Evolutionary conservation across 106 monocot species (phyloP).

Genomic region (Platanthera zijinensis): DNA sequence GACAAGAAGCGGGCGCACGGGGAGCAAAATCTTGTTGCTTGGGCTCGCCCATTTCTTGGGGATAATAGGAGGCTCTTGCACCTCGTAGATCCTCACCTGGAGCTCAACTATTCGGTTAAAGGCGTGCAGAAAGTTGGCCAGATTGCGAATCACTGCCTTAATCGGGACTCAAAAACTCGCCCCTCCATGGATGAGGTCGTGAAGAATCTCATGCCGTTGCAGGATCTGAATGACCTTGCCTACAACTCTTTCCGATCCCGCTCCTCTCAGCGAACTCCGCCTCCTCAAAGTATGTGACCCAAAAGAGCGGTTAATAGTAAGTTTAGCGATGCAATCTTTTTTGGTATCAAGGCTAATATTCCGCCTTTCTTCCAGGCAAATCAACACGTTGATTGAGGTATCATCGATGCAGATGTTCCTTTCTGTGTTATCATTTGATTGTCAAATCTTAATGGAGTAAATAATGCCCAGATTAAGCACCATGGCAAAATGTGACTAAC

Average conservation of each 20-base stretch:
- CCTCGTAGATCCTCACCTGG: constrained; percentile 70
- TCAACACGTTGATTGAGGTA: neutral
- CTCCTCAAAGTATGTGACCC: constrained; percentile 34
- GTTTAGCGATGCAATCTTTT: neutral
- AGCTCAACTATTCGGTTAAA: constrained; percentile 75
- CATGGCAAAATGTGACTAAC: neutral
- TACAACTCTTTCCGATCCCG: constrained; percentile 30
- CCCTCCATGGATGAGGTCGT: constrained; percentile 81
- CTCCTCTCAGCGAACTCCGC: constrained; percentile 26
- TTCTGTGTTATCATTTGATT: neutral
- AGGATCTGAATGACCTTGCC: constrained; percentile 72
- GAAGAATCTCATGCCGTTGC: constrained; percentile 50
- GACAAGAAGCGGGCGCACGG: constrained; percentile 73
- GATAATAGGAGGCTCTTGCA: constrained; percentile 54
- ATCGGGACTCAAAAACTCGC: constrained; percentile 57
- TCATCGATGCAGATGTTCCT: neutral
- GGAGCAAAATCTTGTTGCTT: constrained; percentile 69
- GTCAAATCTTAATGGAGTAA: constrained; percentile 1
- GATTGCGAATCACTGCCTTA: constrained; percentile 60
- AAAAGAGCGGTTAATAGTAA: neutral
- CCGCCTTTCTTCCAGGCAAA: constrained; percentile 4
- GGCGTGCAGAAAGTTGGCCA: constrained; percentile 80
- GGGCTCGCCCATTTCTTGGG: constrained; percentile 60
- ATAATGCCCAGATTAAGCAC: neutral
- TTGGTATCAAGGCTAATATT: neutral